Evolutionary conservation across 1,139 yeast genomes (phyloP).

Genomic region (Blastobotrys indianensis): DNA sequence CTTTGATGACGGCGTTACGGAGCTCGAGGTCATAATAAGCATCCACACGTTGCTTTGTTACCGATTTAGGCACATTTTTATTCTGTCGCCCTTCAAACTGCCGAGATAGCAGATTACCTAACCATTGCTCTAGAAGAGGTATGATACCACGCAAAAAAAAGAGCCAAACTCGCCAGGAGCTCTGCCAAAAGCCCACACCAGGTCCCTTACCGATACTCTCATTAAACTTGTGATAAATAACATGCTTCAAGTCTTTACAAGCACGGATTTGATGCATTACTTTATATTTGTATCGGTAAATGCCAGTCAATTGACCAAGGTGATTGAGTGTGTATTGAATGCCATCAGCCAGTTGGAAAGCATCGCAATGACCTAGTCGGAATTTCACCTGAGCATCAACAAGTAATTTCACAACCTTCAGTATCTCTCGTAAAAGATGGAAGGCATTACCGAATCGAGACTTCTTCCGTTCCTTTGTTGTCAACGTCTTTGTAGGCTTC

Average conservation of each 20-base stretch:
- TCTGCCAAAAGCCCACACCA: slow-evolving; percentile 99
- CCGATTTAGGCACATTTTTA: slow-evolving; percentile 87
- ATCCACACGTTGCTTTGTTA: slow-evolving; percentile 92
- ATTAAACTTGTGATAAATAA: slow-evolving; percentile 79
- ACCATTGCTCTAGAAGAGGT: slow-evolving; percentile 90
- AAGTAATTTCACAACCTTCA: slow-evolving; percentile 71
- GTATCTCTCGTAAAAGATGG: slow-evolving; percentile 83
- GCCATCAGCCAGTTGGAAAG: slow-evolving; percentile 93
- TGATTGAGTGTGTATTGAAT: slow-evolving; percentile 84
- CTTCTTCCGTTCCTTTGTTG: slow-evolving; percentile 93
- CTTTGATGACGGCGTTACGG: slow-evolving; percentile 92
- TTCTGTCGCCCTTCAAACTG: slow-evolving; percentile 95
- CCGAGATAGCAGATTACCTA: slow-evolving; percentile 83
- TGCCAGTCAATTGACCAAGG: slow-evolving; percentile 92
- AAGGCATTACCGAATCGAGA: slow-evolving; percentile 96
- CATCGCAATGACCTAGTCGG: slow-evolving; percentile 84
- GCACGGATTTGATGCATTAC: slow-evolving; percentile 98
- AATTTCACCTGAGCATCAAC: slow-evolving; percentile 94
- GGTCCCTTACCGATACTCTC: slow-evolving; percentile 89
- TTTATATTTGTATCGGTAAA: slow-evolving; percentile 91
- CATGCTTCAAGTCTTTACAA: slow-evolving; percentile 90
- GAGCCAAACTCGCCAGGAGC: slow-evolving; percentile 97
- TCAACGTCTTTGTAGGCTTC: slow-evolving; percentile 92
- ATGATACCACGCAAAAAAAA: slow-evolving; percentile 89
- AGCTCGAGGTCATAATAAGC: slow-evolving; percentile 91